phyloP scores from a whole-genome alignment of 768 basidiomycete species.

The Porpolomopsis calyptriformis region DNA sequence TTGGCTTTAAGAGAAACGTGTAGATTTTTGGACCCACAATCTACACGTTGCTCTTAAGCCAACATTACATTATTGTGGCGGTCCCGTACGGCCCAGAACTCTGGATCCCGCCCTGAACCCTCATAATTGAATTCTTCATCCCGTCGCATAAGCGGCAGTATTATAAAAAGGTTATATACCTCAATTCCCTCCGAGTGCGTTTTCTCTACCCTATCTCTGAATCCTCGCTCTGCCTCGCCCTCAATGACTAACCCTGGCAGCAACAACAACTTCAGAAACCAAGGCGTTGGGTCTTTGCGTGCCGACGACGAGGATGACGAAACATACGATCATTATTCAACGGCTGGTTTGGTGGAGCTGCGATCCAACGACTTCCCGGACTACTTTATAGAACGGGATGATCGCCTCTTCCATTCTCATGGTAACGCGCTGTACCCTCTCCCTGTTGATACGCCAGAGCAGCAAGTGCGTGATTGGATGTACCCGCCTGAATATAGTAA shows the following conservation, averaged over 20 bases:
- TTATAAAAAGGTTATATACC: not conserved
- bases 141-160: not conserved
- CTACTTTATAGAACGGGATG: constrained; percentile 49
- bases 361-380: constrained; percentile 42
- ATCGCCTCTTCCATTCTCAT: constrained; percentile 61
- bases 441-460: constrained; percentile 63
- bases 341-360: not conserved
- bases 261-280: not conserved
- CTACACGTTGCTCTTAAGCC: too few species aligned
- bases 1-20: too few species aligned
- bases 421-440: constrained; percentile 55
- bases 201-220: not conserved
- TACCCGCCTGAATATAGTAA: constrained; percentile 3
- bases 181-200: not conserved
- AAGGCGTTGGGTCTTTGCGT: not conserved
- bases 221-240: not conserved
- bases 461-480: constrained; percentile 36
- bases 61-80: too few species aligned
- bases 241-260: not conserved
- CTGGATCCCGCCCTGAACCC: too few species aligned
- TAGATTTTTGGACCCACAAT: too few species aligned
- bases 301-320: constrained; percentile 3
- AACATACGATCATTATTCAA: not conserved
- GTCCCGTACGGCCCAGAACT: too few species aligned
- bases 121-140: too few species aligned